These are phyloP conservation scores for Trypanosoma theileri DNA, from an alignment of 208 protist species.

Conservation along the genomic window DNA sequence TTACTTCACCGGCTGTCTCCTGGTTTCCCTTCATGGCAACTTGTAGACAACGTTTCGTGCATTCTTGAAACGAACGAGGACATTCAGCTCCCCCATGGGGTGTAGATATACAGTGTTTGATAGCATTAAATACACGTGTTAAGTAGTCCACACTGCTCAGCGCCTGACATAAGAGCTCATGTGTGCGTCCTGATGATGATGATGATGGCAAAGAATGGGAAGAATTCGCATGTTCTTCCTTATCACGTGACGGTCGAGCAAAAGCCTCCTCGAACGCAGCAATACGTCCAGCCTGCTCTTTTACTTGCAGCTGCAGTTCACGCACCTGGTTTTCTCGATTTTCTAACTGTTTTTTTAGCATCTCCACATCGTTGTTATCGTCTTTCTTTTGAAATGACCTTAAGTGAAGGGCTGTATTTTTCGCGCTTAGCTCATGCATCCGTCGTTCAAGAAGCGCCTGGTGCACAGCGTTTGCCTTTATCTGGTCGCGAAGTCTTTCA, in stretches of 20 bases:
- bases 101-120: constrained; percentile 48
- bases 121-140: constrained; percentile 72
- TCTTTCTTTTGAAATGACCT: constrained; percentile 17
- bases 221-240: constrained; percentile 5
- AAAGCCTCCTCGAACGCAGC: constrained; percentile 51
- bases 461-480: constrained; percentile 45
- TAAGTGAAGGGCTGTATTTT: constrained; percentile 24
- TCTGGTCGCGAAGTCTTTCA: constrained; percentile 53
- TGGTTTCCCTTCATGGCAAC: constrained; percentile 53
- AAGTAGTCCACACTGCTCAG: constrained; percentile 55
- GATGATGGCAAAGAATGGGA: background rate
- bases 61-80: constrained; percentile 35
- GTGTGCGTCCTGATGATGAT: constrained; percentile 20
- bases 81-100: constrained; percentile 28
- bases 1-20: constrained; percentile 30
- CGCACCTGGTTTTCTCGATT: constrained; percentile 32
- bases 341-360: constrained; percentile 24
- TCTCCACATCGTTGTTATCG: constrained; percentile 1
- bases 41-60: constrained; percentile 44
- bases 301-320: constrained; percentile 34
- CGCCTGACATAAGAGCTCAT: constrained; percentile 47
- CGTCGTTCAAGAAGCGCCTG: constrained; percentile 46
- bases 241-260: background rate
- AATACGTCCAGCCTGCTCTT: constrained; percentile 47
- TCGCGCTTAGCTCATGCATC: constrained; percentile 40